phyloP scores from a whole-genome alignment of 768 basidiomycete genomes.

The Mrakia hoshinonis region DNA sequence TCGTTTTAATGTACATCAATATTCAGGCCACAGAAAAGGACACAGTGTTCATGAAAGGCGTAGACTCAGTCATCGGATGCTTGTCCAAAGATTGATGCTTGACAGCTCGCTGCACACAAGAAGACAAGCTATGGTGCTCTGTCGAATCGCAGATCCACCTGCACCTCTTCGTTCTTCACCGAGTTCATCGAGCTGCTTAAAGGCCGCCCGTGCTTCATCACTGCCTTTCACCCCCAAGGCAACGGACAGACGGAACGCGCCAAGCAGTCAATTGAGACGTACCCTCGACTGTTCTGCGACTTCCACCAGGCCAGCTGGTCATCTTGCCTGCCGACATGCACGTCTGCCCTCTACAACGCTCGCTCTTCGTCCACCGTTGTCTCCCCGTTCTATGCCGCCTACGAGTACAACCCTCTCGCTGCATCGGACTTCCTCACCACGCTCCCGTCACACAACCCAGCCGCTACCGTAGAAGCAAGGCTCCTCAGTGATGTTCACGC shows the following conservation, averaged over 20 bases:
- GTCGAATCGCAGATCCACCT: slow-evolving; percentile 11
- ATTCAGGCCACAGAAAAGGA: too few relatives aligned
- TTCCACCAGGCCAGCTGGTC: slow-evolving; percentile 42
- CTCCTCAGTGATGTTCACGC: too few relatives aligned
- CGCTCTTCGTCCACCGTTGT: slow-evolving; percentile 36
- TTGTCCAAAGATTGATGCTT: too few relatives aligned
- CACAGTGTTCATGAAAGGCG: too few relatives aligned
- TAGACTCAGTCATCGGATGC: too few relatives aligned
- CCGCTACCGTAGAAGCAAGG: slow-evolving; percentile 22
- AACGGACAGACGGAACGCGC: slow-evolving; percentile 45
- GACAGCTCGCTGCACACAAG: too few relatives aligned
- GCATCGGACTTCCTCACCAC: slow-evolving; percentile 4
- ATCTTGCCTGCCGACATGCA: slow-evolving; percentile 38
- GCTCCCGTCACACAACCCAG: background rate
- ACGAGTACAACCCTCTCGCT: slow-evolving; percentile 30
- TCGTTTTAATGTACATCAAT: too few relatives aligned
- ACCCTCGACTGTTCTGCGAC: slow-evolving; percentile 41
- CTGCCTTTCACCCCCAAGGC: slow-evolving; percentile 47
- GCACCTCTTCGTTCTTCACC: slow-evolving; percentile 14
- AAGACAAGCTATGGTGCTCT: too few relatives aligned
- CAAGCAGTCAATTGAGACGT: slow-evolving; percentile 45
- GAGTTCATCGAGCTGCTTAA: background rate
- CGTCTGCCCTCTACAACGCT: slow-evolving; percentile 42
- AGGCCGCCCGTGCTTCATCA: slow-evolving; percentile 35
- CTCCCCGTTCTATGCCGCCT: slow-evolving; percentile 40